phyloP scores from a whole-genome alignment of 306 rosid species.

The Prinsepia uniflora region DNA sequence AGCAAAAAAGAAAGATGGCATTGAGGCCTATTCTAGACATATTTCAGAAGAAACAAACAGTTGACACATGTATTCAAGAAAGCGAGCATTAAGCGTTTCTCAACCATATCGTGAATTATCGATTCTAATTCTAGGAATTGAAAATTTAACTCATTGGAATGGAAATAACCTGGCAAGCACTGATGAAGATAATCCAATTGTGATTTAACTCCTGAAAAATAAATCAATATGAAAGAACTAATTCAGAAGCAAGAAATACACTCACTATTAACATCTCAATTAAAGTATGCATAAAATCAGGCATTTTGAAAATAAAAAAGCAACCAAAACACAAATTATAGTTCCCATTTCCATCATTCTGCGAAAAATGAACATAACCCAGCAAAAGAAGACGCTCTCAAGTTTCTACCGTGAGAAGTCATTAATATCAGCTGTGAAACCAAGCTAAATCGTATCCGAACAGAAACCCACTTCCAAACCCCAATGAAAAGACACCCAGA shows the following conservation, averaged over 20 bases:
- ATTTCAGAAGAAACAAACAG: neutral
- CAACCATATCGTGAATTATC: neutral
- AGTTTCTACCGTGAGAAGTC: neutral
- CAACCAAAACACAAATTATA: slow-evolving; percentile 7
- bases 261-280: neutral
- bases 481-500: slow-evolving; percentile 30
- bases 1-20: neutral
- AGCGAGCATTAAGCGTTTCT: neutral
- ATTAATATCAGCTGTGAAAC: slow-evolving; percentile 20
- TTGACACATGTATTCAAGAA: neutral
- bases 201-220: slow-evolving; percentile 63
- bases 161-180: slow-evolving; percentile 75
- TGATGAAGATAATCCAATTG: slow-evolving; percentile 91
- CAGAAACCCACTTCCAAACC: slow-evolving; percentile 29
- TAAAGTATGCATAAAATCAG: slow-evolving; percentile 18
- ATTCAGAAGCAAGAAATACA: slow-evolving; percentile 9
- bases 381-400: slow-evolving; percentile 18
- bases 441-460: slow-evolving; percentile 16
- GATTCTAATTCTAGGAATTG: slow-evolving; percentile 13
- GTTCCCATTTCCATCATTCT: neutral
- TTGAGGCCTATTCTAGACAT: neutral
- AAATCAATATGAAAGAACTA: slow-evolving; percentile 6
- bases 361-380: neutral
- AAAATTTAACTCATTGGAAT: slow-evolving; percentile 13
- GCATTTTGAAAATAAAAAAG: slow-evolving; percentile 2